Evolutionary conservation across 1,284 basidiomycete genomes (phyloP).

Genomic region (Afroboletus lepidellus): DNA sequence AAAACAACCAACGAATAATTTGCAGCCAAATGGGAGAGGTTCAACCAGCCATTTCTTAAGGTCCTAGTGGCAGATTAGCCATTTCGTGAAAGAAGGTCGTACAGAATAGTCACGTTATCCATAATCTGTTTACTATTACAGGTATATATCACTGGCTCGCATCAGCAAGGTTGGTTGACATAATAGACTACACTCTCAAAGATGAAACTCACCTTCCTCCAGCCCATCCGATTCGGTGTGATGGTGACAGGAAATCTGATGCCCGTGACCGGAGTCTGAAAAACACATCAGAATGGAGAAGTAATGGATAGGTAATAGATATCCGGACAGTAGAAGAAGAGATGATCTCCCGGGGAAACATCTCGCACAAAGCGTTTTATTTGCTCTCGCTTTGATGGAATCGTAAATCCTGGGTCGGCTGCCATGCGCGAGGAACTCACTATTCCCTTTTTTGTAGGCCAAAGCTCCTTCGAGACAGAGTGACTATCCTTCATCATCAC

Average conservation of each 20-base stretch:
- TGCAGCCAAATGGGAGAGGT: conserved; percentile 39
- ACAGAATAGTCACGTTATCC: conserved; percentile 38
- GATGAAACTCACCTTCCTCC: conserved; percentile 37
- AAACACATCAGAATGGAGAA: conserved; percentile 2
- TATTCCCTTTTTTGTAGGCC: conserved; percentile 29
- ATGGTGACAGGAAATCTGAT: conserved; percentile 30
- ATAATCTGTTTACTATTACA: conserved; percentile 24
- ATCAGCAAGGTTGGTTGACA: neutral
- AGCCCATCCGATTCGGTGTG: conserved; percentile 35
- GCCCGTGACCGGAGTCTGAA: conserved; percentile 38
- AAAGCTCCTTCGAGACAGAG: conserved; percentile 4
- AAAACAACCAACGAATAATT: conserved; percentile 36
- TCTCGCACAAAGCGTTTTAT: conserved; percentile 31
- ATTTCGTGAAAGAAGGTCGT: neutral
- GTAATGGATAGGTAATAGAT: neutral
- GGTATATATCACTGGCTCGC: conserved; percentile 21
- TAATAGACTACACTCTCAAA: neutral
- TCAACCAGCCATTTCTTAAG: conserved; percentile 41
- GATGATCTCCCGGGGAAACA: conserved; percentile 34
- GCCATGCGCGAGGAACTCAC: conserved; percentile 18
- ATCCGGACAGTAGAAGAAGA: conserved; percentile 41
- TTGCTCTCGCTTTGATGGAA: conserved; percentile 32
- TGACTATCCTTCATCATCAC: conserved; percentile 32
- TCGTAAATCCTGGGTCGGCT: neutral
- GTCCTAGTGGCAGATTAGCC: conserved; percentile 26